These are phyloP conservation scores for Tylopilus rubrobrunneus DNA, from an alignment of 768 basidiomycete species.

Conservation along the genomic window DNA sequence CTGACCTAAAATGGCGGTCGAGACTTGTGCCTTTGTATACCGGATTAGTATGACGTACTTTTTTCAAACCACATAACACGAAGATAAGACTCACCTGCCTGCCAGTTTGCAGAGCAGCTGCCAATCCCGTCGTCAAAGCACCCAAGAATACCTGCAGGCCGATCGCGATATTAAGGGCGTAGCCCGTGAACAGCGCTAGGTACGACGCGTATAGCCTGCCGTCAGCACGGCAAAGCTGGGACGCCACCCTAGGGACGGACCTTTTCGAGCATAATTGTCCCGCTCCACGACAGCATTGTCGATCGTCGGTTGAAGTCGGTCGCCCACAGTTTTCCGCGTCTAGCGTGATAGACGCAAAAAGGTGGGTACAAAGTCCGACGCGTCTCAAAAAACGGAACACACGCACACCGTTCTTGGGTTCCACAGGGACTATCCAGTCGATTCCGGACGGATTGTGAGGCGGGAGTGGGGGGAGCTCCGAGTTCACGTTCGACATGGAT, in stretches of 20 bases:
- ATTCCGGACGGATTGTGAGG: slow-evolving; percentile 4
- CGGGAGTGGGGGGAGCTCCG: not conserved
- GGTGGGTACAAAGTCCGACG: too few relatives aligned
- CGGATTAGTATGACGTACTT: not conserved
- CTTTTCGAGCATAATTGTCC: slow-evolving; percentile 45
- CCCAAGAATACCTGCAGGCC: slow-evolving; percentile 61
- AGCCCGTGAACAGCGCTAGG: slow-evolving; percentile 31
- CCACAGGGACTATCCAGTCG: slow-evolving; percentile 27
- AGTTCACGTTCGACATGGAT: not conserved
- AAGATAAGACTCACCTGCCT: slow-evolving; percentile 33
- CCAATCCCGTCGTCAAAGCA: slow-evolving; percentile 62
- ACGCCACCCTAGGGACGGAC: slow-evolving; percentile 20
- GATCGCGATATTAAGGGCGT: slow-evolving; percentile 48
- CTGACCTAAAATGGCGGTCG: slow-evolving; percentile 39
- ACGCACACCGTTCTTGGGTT: slow-evolving; percentile 21
- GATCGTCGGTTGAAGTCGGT: slow-evolving; percentile 55
- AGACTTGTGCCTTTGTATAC: slow-evolving; percentile 29
- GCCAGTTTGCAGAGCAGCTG: slow-evolving; percentile 43
- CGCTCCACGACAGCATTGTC: slow-evolving; percentile 43
- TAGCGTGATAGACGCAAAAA: not conserved
- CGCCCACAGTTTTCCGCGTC: slow-evolving; percentile 39
- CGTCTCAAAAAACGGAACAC: not conserved
- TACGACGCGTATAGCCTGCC: not conserved
- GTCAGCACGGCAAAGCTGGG: slow-evolving; percentile 8
- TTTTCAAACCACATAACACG: not conserved